Base-by-base conservation (phyloP, 345 rosid genomes). In the Excoecaria cochinchinensis region DNA sequence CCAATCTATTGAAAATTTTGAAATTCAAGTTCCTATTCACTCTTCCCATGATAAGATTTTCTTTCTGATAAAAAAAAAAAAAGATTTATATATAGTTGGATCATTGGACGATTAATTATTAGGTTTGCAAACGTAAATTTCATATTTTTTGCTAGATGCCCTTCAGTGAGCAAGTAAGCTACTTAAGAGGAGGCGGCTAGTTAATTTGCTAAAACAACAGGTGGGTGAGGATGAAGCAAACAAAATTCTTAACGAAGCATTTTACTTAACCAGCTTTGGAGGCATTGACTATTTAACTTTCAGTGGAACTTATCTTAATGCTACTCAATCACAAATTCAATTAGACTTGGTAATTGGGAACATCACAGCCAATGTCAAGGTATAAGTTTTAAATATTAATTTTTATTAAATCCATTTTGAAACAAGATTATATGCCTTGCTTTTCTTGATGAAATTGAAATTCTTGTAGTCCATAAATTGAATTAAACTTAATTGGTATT, bases 191-290 rank as follows among this genome's bases (percentile, higher is more conserved):
- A 79, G 12, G 79, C 70, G 76, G 78, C 19, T 13, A 40, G 17
- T 50, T 13, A 40, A 13, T 50, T 17, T 22, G 31, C 71, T 75
- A 24, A 51, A 42, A 44, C 62, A 51, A 12, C 46, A 76, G 50
- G 3, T 70, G 4, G 78, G 82, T 13, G 73, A 53, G 5, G 73
- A 42, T 1, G n/a, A 67, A n/a, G 64, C 78, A 1, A 25, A 21
- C 42, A 64, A 51, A 13, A 22, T 69, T 12, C 12, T 77, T 15
- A 8, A 0, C 22, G 50, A 72, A 63, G 75, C 80, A 4, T 50
- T 81, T 22, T 81, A 69, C 25, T 13, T 81, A n/a, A 61, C 65
- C 64, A 81, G 84, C 70, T 16, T 71, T 6, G 84, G 84, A 65
- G 76, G 79, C 44, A 50, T 47, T 22, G 84, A 81, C 61, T 77